Evolutionary conservation across 257 asterid species (phyloP), one percentile per base, ranked within the genome.

Genomic region (Schizonepeta tenuifolia): DNA sequence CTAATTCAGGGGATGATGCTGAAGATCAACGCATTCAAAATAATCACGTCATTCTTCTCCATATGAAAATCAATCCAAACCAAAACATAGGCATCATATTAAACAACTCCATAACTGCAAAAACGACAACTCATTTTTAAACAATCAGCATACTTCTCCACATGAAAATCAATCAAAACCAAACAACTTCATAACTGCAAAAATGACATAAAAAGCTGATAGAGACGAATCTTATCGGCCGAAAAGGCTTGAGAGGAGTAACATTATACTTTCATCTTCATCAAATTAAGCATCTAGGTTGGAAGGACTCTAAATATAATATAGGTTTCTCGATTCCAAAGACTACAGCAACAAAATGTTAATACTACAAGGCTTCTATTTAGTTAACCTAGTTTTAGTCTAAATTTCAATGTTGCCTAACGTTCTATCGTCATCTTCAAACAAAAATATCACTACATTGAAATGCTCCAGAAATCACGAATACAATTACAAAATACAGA

Each of bases 341-440:
- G n/a, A 44, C 20, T 10, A 31, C 38, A 1, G 20, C 20, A 20
- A 47, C 4, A 20, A 17, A 20, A 10, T 70, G 26, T 60, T 46
- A 26, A 22, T 66, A 20, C 70, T 66, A 20, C 70, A 40, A 60
- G 47, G 47, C 44, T 43, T 69, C 49, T 46, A 18, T 31, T 9
- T n/a, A 46, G 26, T 15, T 50, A 50, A 59, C 64, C 60, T 38
- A 64, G 33, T 18, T 28, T 53, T 15, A n/a, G 36, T 26, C 3
- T 11, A 15, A 64, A 56, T 46, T 12, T 43, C 13, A 18, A 49
- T n/a, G 40, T 14, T 41, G 43, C 53, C 14, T 22, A 9, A 7
- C 1, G 21, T 55, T 63, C 69, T 21, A 72, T 7, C 35, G 53
- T 35, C 62, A 64, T 38, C 53, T 56, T 5, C 40, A 28, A 35